A percentile compares a stretch with the other conserved stretches of the same genome.
phyloP scores from a whole-genome alignment of 1,284 basidiomycete genomes.

The Trichosporon asahii region DNA sequence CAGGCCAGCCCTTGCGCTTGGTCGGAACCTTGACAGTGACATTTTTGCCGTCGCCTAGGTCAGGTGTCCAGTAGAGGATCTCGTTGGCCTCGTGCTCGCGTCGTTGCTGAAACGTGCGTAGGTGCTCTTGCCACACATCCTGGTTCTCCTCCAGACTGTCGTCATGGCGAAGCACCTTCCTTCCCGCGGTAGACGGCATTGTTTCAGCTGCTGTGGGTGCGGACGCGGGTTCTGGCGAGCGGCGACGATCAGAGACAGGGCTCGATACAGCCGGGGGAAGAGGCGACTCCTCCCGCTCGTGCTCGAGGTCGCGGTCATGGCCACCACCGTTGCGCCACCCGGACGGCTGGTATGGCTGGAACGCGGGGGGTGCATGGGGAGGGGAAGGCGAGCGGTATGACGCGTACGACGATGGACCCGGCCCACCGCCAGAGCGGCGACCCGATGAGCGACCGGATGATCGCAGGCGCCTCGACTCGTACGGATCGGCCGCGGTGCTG shows the following conservation, averaged over 20 bases:
- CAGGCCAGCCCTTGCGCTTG: constrained; percentile 36
- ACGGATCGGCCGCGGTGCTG: not conserved
- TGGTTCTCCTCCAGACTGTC: constrained; percentile 37
- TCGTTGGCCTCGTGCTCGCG: constrained; percentile 40
- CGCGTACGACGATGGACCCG: constrained; percentile 11
- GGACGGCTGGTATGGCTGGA: constrained; percentile 17
- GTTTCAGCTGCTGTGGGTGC: not conserved
- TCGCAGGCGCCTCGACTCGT: constrained; percentile 1
- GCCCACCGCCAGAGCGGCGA: not conserved
- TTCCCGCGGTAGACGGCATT: constrained; percentile 13
- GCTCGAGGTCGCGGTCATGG: not conserved
- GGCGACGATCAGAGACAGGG: constrained; percentile 14
- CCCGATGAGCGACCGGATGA: constrained; percentile 4
- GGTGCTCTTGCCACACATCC: constrained; percentile 41
- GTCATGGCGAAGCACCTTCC: constrained; percentile 26
- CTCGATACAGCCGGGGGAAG: constrained; percentile 12
- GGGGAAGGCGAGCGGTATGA: constrained; percentile 16
- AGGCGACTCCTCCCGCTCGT: not conserved
- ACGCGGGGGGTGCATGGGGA: constrained; percentile 10
- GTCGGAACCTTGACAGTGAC: constrained; percentile 16
- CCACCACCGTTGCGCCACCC: constrained; percentile 11
- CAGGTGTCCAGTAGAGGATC: constrained; percentile 25
- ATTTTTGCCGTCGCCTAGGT: constrained; percentile 17
- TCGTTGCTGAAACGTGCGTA: constrained; percentile 39
- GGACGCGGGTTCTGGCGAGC: constrained; percentile 12